Conservation (phyloP, 441 rosid species). For the Brassica hybrid region DNA sequence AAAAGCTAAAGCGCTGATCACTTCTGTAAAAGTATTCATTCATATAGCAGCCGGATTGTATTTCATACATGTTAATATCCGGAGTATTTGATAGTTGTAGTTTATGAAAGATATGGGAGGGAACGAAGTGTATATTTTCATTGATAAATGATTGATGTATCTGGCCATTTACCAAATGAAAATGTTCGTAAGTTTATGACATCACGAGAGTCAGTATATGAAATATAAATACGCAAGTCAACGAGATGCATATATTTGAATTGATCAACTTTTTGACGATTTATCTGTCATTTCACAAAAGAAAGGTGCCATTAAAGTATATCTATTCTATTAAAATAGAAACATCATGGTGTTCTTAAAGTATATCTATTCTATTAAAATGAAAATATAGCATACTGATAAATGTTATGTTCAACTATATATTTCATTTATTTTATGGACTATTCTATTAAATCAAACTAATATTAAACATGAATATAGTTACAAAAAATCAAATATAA, state of each 20-base stretch:
- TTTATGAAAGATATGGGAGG: neutral
- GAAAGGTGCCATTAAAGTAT: too few species aligned
- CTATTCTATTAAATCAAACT: too few species aligned
- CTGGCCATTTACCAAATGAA: constrained; percentile 13
- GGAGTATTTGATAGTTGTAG: constrained; percentile 6
- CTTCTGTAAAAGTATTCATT: neutral
- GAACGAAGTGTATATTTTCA: neutral
- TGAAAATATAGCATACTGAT: too few species aligned
- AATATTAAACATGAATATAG: too few species aligned
- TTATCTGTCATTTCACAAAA: neutral
- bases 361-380: too few species aligned
- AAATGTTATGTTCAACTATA: too few species aligned
- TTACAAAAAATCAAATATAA: too few species aligned
- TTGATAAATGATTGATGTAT: neutral
- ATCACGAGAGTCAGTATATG: constrained; percentile 19
- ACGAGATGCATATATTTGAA: neutral
- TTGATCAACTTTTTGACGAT: neutral
- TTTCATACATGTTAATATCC: neutral
- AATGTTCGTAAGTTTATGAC: constrained; percentile 8
- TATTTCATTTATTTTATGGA: too few species aligned
- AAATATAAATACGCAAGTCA: constrained; percentile 9
- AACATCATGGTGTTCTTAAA: too few species aligned
- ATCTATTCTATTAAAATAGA: too few species aligned
- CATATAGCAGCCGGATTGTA: neutral
- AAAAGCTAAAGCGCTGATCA: neutral